Evolutionary conservation across 179 eudicot species (phyloP).

Genomic region (Dionaea muscipula): DNA sequence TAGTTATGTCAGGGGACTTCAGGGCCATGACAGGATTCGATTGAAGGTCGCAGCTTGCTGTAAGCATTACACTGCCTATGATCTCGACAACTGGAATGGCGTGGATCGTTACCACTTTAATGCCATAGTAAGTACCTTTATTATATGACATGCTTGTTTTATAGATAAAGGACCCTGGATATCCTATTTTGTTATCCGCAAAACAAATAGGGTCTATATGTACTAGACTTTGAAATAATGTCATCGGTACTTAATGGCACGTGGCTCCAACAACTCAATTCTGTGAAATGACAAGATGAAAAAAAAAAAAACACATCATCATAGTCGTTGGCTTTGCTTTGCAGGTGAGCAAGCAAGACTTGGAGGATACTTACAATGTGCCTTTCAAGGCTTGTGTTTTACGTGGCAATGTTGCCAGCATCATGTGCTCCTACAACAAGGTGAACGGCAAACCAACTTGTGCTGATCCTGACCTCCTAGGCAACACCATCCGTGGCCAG

Average conservation of each 20-base stretch:
- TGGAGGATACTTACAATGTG: constrained; percentile 58
- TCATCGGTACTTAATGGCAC: too few species aligned
- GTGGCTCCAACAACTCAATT: too few species aligned
- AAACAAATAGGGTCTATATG: too few species aligned
- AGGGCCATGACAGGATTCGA: constrained; percentile 38
- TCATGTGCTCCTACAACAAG: constrained; percentile 60
- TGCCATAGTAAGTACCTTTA: constrained; percentile 33
- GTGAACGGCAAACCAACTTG: constrained; percentile 60
- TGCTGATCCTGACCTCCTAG: constrained; percentile 46
- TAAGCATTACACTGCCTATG: constrained; percentile 78
- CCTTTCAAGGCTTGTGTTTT: constrained; percentile 66
- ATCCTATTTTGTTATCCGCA: neutral
- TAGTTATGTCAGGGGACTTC: constrained; percentile 49
- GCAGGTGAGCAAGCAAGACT: constrained; percentile 60
- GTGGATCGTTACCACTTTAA: constrained; percentile 45
- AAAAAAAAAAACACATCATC: too few species aligned
- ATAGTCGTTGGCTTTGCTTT: too few species aligned
- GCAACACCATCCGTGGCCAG: constrained; percentile 41
- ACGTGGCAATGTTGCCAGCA: constrained; percentile 63
- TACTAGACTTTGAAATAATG: too few species aligned
- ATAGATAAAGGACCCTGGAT: neutral
- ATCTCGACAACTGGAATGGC: constrained; percentile 60
- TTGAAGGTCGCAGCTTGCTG: constrained; percentile 83
- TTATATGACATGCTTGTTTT: neutral
- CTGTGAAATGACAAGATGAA: too few species aligned